Evolutionary conservation across 805 yeast genomes (phyloP).

Genomic region (Zygosaccharomyces pseudorouxii): DNA sequence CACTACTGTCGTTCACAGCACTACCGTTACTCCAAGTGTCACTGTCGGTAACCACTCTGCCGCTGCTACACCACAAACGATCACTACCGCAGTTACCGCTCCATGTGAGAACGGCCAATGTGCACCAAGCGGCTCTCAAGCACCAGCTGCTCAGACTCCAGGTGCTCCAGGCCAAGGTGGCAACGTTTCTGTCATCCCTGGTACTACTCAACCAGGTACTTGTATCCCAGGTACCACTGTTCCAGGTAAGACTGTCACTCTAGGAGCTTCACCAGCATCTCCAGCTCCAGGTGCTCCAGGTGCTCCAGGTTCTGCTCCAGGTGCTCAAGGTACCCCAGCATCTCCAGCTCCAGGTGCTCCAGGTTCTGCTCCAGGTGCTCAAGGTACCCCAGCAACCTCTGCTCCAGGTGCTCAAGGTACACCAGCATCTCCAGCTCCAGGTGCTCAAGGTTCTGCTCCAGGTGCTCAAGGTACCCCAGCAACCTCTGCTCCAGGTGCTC

Average conservation of each 20-base stretch:
- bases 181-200: not conserved
- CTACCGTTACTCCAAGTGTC: conserved; percentile 3
- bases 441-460: conserved; percentile 19
- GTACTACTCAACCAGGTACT: not conserved
- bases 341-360: conserved; percentile 9
- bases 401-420: conserved; percentile 14
- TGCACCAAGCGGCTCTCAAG: not conserved
- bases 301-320: conserved; percentile 13
- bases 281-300: conserved; percentile 12
- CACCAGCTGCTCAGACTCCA: not conserved
- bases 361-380: conserved; percentile 13
- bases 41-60: conserved; percentile 2
- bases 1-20: conserved; percentile 4
- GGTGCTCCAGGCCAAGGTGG: not conserved
- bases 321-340: conserved; percentile 13
- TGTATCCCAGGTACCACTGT: not conserved
- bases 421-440: conserved; percentile 4
- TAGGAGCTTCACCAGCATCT: not conserved
- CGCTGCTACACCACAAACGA: not conserved
- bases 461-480: conserved; percentile 6
- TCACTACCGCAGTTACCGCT: conserved; percentile 1
- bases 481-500: conserved; percentile 25
- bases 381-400: conserved; percentile 17
- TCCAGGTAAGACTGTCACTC: not conserved
- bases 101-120: not conserved